These are phyloP conservation scores for Mortierella polycephala DNA, from an alignment of 371 early-diverging fungal species.

Conservation along the genomic window DNA sequence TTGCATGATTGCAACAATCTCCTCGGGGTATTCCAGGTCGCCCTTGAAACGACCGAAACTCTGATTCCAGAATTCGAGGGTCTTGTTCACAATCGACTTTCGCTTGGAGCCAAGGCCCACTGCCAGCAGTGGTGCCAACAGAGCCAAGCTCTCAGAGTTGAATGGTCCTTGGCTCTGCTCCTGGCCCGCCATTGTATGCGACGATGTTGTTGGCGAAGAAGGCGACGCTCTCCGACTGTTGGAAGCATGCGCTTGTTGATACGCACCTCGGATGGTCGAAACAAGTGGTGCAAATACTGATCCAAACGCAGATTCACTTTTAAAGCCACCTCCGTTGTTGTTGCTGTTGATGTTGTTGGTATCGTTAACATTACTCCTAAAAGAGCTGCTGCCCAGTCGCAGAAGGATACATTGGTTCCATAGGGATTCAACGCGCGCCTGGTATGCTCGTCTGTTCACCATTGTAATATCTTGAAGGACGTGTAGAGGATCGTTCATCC, in stretches of 20 bases:
- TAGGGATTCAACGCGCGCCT: slow-evolving; percentile 9
- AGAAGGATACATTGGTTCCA: slow-evolving; percentile 29
- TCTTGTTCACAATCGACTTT: slow-evolving; percentile 24
- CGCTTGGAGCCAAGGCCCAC: slow-evolving; percentile 24
- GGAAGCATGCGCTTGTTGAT: slow-evolving; percentile 4
- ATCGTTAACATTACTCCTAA: slow-evolving; percentile 2
- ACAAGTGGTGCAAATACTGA: slow-evolving; percentile 20
- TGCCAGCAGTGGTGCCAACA: slow-evolving; percentile 16
- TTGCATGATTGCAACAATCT: slow-evolving; percentile 13
- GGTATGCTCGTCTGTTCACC: slow-evolving; percentile 13
- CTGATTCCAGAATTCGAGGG: slow-evolving; percentile 42
- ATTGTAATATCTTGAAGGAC: slow-evolving; percentile 6
- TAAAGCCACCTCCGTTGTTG: no score
- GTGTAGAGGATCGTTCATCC: slow-evolving; percentile 25
- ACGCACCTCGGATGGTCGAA: slow-evolving; percentile 31
- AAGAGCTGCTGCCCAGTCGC: slow-evolving; percentile 7
- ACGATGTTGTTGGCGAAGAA: slow-evolving; percentile 2
- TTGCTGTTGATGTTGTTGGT: not conserved
- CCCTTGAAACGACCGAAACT: slow-evolving; percentile 13
- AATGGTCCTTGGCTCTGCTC: not conserved
- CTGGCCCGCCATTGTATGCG: not conserved
- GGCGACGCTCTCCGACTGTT: not conserved
- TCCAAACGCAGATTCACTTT: slow-evolving; percentile 16
- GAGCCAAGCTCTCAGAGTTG: slow-evolving; percentile 5
- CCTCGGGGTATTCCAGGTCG: slow-evolving; percentile 25